Percentiles rank a stretch among this genome's conserved stretches.
phyloP scores from a whole-genome alignment of 257 asterid genomes.

The Misopates orontium region DNA sequence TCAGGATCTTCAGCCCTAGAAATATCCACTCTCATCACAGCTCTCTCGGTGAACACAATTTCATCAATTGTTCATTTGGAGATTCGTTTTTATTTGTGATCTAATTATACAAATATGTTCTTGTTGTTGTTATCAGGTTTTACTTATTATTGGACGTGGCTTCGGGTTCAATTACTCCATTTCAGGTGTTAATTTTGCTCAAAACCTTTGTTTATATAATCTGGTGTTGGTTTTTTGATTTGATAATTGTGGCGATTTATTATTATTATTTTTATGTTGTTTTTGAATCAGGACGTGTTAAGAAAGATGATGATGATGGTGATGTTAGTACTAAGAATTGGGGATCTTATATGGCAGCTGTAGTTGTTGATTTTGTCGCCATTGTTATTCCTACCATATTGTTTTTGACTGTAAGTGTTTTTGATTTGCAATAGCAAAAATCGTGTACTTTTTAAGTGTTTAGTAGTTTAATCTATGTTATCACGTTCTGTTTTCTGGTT shows the following conservation, averaged over 20 bases:
- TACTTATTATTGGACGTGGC: conserved; percentile 56
- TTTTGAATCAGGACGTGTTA: conserved; percentile 38
- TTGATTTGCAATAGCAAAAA: not conserved
- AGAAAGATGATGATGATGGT: conserved; percentile 58
- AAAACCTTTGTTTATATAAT: not conserved
- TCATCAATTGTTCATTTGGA: not conserved
- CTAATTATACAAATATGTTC: conserved; percentile 1
- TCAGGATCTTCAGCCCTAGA: conserved; percentile 71
- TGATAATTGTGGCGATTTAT: not conserved
- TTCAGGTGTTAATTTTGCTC: conserved; percentile 40
- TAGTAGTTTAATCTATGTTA: not conserved
- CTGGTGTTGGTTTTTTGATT: not conserved
- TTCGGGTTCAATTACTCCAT: conserved; percentile 36
- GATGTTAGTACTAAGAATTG: conserved; percentile 40
- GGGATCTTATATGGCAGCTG: conserved; percentile 36
- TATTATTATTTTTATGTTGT: conserved; percentile 14
- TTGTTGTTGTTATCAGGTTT: conserved; percentile 41
- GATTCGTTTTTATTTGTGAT: not conserved
- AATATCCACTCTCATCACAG: conserved; percentile 48
- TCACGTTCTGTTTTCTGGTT: conserved; percentile 2
- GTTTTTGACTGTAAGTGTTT: conserved; percentile 71
- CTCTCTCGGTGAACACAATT: conserved; percentile 37
- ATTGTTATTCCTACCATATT: conserved; percentile 56
- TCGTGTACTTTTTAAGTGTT: not conserved
- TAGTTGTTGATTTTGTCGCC: conserved; percentile 57